These are phyloP conservation scores for Mycosarcoma mackinlayi DNA, from an alignment of 1,284 basidiomycete genomes.

Conservation along the genomic window DNA sequence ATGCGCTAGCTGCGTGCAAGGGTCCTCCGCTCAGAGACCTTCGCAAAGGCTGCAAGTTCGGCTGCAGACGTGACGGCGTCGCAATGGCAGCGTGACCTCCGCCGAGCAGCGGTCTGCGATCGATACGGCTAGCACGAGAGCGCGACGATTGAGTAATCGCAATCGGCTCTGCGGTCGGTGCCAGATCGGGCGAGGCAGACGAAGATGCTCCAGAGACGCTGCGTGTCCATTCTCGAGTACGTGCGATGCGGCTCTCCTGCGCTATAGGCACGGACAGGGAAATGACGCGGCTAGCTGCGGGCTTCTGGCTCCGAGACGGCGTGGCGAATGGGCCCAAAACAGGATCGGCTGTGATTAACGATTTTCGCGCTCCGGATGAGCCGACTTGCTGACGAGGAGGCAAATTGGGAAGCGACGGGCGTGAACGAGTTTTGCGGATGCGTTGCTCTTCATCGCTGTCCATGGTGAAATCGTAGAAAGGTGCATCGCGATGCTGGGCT, in stretches of 20 bases:
- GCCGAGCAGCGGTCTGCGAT: constrained; percentile 5
- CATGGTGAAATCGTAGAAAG: constrained; percentile 46
- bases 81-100: not conserved
- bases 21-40: not conserved
- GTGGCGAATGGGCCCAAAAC: constrained; percentile 20
- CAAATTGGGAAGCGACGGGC: constrained; percentile 29
- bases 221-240: constrained; percentile 24
- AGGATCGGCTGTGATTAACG: constrained; percentile 8
- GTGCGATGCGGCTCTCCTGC: constrained; percentile 8
- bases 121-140: constrained; percentile 24
- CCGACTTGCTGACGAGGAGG: not conserved
- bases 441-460: constrained; percentile 46
- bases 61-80: constrained; percentile 13
- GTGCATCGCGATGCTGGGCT: constrained; percentile 30
- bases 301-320: constrained; percentile 8
- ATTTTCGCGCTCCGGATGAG: not conserved
- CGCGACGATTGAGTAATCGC: constrained; percentile 13
- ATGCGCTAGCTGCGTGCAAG: not conserved
- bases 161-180: not conserved
- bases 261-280: not conserved
- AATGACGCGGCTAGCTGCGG: not conserved
- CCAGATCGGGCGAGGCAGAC: constrained; percentile 8
- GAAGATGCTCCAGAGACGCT: constrained; percentile 22
- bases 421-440: constrained; percentile 24
- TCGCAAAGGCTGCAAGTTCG: not conserved